Evolutionary conservation across 2,329 filamentous ascomycete genomes (phyloP).

Genomic region (Fusarium sp.): DNA sequence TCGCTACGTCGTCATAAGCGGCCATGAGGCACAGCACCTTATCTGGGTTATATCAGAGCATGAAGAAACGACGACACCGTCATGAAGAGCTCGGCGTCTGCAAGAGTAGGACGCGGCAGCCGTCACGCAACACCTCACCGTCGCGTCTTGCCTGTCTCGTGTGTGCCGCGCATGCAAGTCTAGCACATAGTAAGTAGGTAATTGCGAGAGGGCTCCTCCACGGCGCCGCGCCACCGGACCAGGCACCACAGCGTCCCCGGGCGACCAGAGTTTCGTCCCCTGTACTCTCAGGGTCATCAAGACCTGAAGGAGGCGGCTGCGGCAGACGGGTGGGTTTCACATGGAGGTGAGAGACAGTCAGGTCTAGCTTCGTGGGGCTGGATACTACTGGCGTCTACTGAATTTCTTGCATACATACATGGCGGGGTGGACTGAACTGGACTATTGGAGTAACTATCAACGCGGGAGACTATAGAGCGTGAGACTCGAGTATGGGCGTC

Average conservation of each 20-base stretch:
- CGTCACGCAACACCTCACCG: neutral
- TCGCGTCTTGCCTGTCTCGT: neutral
- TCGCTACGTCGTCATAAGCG: conserved; percentile 49
- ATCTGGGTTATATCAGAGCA: neutral
- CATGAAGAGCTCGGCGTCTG: neutral
- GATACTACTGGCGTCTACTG: conserved; percentile 9
- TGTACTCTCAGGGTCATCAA: neutral
- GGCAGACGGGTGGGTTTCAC: conserved; percentile 13
- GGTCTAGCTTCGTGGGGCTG: conserved; percentile 8
- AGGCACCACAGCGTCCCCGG: conserved; percentile 19
- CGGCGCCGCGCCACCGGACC: conserved; percentile 19
- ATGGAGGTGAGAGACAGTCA: conserved; percentile 2
- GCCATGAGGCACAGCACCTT: conserved; percentile 8
- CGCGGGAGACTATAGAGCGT: neutral
- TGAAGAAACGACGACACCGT: neutral
- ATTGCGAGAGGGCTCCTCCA: neutral
- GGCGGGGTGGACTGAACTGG: conserved; percentile 2
- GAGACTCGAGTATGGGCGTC: neutral
- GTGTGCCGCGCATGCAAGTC: neutral
- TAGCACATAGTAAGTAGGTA: neutral
- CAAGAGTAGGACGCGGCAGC: neutral
- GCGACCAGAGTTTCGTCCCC: neutral
- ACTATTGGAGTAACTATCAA: conserved; percentile 8
- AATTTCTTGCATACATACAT: conserved; percentile 19
- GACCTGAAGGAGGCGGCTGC: conserved; percentile 1